Percentiles rank a stretch among this genome's conserved stretches.
phyloP scores from a whole-genome alignment of 306 rosid species.

The Comarum palustre region DNA sequence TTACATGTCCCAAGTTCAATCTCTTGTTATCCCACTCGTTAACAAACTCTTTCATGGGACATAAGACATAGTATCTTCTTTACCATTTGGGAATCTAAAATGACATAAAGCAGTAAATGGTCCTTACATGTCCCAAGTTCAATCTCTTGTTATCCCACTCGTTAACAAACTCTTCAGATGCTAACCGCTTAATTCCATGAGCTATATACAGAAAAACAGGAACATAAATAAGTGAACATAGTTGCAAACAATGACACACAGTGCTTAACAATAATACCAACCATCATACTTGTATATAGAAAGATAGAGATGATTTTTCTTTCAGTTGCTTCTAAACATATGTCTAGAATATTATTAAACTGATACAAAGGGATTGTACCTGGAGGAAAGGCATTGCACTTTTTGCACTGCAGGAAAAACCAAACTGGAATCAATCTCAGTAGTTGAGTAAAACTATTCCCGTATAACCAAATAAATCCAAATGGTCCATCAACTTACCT shows the following conservation, averaged over 20 bases:
- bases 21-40: slow-evolving; percentile 87
- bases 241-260: background rate
- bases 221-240: slow-evolving; percentile 8
- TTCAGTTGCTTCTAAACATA: background rate
- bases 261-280: background rate
- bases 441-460: slow-evolving; percentile 4
- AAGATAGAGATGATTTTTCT: background rate
- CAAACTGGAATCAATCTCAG: slow-evolving; percentile 31
- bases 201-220: slow-evolving; percentile 45
- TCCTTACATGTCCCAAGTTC: slow-evolving; percentile 79
- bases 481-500: slow-evolving; percentile 43
- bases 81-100: slow-evolving; percentile 2
- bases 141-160: slow-evolving; percentile 90
- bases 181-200: slow-evolving; percentile 83
- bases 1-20: slow-evolving; percentile 80
- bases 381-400: slow-evolving; percentile 81
- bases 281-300: background rate
- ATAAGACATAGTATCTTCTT: background rate
- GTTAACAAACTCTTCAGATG: slow-evolving; percentile 75
- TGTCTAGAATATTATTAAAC: background rate
- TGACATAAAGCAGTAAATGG: slow-evolving; percentile 13
- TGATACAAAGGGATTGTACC: slow-evolving; percentile 43
- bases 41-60: slow-evolving; percentile 36
- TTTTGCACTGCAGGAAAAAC: slow-evolving; percentile 75
- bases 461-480: background rate